phyloP scores from a whole-genome alignment of 164 flowering plant genomes.

The Kingdonia uniflora region DNA sequence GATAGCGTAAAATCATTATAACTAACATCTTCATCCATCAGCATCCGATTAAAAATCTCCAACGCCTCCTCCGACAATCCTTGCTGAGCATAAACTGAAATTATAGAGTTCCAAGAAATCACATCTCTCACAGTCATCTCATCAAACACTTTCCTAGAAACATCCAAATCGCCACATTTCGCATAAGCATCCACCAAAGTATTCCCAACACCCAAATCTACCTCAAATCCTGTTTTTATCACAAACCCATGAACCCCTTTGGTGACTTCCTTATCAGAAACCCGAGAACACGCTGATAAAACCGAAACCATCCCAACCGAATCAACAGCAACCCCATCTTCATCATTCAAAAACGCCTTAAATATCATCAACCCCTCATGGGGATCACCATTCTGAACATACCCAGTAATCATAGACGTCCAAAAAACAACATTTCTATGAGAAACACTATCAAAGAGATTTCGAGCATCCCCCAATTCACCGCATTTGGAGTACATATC shows the following conservation, averaged over 20 bases:
- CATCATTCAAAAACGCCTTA: slow-evolving; percentile 47
- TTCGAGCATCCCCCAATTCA: slow-evolving; percentile 40
- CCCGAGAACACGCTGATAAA: slow-evolving; percentile 60
- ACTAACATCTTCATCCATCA: slow-evolving; percentile 18
- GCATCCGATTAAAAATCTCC: slow-evolving; percentile 40
- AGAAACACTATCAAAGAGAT: slow-evolving; percentile 60
- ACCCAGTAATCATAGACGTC: slow-evolving; percentile 73
- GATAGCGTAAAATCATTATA: slow-evolving; percentile 60
- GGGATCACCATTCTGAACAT: slow-evolving; percentile 46
- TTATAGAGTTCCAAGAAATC: slow-evolving; percentile 74
- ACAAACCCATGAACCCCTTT: slow-evolving; percentile 58
- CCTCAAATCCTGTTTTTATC: slow-evolving; percentile 44
- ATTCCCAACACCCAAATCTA: slow-evolving; percentile 39
- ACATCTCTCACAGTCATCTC: slow-evolving; percentile 51
- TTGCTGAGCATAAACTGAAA: slow-evolving; percentile 59
- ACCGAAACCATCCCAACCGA: slow-evolving; percentile 39
- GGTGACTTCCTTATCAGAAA: slow-evolving; percentile 27
- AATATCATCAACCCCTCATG: no score
- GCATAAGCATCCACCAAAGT: slow-evolving; percentile 79
- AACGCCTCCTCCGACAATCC: slow-evolving; percentile 56
- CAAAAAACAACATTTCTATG: slow-evolving; percentile 61
- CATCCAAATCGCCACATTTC: slow-evolving; percentile 38
- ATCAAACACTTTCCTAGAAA: slow-evolving; percentile 59
- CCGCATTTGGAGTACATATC: slow-evolving; percentile 82
- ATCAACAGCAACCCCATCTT: slow-evolving; percentile 38